phyloP scores from a whole-genome alignment of 2,329 filamentous ascomycete genomes.

The Xylaria polymorpha region DNA sequence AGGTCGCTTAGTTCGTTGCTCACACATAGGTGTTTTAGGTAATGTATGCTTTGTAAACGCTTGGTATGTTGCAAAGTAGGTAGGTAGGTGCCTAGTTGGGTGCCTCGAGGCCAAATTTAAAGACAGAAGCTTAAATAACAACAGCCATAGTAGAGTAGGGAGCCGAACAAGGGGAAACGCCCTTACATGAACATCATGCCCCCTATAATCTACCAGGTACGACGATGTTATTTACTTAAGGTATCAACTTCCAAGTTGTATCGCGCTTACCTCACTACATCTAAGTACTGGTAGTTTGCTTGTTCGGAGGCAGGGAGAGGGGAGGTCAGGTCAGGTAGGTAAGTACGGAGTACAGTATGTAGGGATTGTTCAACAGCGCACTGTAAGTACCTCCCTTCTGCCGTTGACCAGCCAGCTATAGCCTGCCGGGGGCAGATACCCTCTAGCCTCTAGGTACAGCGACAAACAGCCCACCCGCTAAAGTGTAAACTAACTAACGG shows the following conservation, averaged over 20 bases:
- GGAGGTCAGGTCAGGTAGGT: neutral
- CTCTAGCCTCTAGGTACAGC: neutral
- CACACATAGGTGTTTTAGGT: too few species aligned
- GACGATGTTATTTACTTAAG: neutral
- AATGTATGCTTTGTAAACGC: too few species aligned
- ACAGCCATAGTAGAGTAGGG: neutral
- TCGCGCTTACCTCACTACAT: neutral
- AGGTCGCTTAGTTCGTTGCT: neutral
- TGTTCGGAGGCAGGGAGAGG: neutral
- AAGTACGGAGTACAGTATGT: too few species aligned
- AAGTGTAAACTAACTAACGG: conserved; percentile 10
- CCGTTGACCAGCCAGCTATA: neutral
- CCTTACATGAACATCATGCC: neutral
- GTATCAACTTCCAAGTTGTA: neutral
- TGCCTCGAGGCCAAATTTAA: too few species aligned
- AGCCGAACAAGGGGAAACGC: neutral
- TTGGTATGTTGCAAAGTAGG: too few species aligned
- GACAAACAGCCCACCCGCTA: conserved; percentile 10
- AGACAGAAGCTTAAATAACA: too few species aligned
- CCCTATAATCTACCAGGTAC: neutral
- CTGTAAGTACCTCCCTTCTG: neutral
- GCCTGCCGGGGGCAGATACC: neutral
- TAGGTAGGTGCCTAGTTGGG: too few species aligned
- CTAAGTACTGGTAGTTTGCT: too few species aligned
- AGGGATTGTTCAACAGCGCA: neutral